Percentiles rank a stretch among this genome's conserved stretches.
Evolutionary conservation across 805 yeast species (phyloP).

Genomic region (Millerago galiae): DNA sequence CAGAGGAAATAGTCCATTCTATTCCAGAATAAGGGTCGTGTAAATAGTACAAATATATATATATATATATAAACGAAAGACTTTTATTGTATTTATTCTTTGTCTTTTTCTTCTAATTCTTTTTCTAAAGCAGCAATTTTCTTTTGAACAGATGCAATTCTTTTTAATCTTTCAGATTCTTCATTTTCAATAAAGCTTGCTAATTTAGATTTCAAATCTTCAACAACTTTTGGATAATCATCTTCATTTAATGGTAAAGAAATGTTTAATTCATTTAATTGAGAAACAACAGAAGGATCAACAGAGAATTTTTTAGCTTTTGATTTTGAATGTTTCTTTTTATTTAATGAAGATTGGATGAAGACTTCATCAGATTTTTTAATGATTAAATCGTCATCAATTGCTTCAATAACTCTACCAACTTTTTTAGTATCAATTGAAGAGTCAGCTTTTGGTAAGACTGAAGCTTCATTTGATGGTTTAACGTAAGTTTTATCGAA

Average conservation of each 20-base stretch:
- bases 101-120: constrained; percentile 30
- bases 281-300: constrained; percentile 73
- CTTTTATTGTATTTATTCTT: background rate
- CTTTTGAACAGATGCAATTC: constrained; percentile 69
- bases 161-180: constrained; percentile 72
- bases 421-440: constrained; percentile 18
- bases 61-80: too few species aligned
- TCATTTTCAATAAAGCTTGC: constrained; percentile 62
- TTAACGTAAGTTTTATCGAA: constrained; percentile 77
- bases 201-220: constrained; percentile 66
- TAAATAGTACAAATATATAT: background rate
- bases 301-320: constrained; percentile 57
- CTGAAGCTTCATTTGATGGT: constrained; percentile 29
- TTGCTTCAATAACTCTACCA: constrained; percentile 44
- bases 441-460: constrained; percentile 17
- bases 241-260: constrained; percentile 73
- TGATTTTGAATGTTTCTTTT: constrained; percentile 41
- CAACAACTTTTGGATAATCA: constrained; percentile 60
- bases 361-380: constrained; percentile 57
- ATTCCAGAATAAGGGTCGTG: background rate
- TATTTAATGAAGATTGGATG: constrained; percentile 40
- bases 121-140: constrained; percentile 65
- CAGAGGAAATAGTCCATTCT: constrained; percentile 29
- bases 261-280: constrained; percentile 69
- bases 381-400: constrained; percentile 55